These are phyloP conservation scores for Paramecium pentaurelia DNA, from an alignment of 73 alveolate species.

Conservation along the genomic window DNA sequence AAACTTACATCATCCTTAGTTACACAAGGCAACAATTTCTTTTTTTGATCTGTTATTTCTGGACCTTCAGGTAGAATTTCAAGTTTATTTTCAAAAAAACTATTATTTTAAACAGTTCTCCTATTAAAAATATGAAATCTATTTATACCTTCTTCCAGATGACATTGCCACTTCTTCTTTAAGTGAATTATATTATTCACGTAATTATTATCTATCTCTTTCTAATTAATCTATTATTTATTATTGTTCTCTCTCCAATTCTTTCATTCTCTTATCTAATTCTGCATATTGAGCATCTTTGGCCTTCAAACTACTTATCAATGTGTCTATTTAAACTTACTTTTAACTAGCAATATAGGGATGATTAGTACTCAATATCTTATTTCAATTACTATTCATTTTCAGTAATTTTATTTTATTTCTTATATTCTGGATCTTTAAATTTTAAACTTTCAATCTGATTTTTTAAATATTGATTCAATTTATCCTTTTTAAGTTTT, in stretches of 20 bases:
- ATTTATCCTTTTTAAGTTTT: conserved; percentile 32
- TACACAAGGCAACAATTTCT: conserved; percentile 16
- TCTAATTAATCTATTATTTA: neutral
- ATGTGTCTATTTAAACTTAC: neutral
- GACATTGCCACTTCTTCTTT: conserved; percentile 19
- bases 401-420: conserved; percentile 10
- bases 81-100: neutral
- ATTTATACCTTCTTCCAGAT: conserved; percentile 33
- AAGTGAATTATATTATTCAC: neutral
- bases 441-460: neutral
- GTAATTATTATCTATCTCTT: conserved; percentile 10
- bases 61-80: conserved; percentile 46
- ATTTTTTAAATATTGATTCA: neutral
- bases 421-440: conserved; percentile 35
- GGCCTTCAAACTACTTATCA: neutral
- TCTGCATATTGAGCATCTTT: conserved; percentile 7
- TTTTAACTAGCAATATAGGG: neutral
- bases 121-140: neutral
- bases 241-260: conserved; percentile 7
- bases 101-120: conserved; percentile 23
- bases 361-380: conserved; percentile 3
- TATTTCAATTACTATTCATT: neutral
- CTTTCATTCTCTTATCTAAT: conserved; percentile 16
- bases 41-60: neutral
- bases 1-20: conserved; percentile 7